Conservation (phyloP, 1,284 basidiomycete genomes). For the Taiwanofungus camphoratus region DNA sequence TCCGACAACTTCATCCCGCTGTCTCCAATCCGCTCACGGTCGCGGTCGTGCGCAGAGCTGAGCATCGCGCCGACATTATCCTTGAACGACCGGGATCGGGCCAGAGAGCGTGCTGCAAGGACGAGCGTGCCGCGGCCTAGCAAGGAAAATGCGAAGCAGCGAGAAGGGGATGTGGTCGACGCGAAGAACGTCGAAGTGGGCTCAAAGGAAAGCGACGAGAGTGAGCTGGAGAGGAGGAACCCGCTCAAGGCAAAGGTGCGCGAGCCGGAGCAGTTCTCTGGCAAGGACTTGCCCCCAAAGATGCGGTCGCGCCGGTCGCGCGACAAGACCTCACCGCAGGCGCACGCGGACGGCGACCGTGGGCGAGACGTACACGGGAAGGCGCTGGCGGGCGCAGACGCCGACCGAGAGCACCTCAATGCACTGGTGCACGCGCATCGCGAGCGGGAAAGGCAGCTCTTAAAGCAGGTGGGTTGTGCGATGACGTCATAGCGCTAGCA, state of each 20-base stretch:
- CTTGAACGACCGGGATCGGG: not conserved
- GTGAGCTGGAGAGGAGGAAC: slow-evolving; percentile 1
- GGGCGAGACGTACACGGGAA: slow-evolving; percentile 16
- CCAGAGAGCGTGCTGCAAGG: no score
- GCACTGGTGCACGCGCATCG: slow-evolving; percentile 20
- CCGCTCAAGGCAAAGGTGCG: not conserved
- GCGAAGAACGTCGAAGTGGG: not conserved
- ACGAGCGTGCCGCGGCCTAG: not conserved
- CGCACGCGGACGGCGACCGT: not conserved
- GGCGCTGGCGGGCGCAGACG: slow-evolving; percentile 11
- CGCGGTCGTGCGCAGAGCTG: not conserved
- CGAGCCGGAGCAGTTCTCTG: not conserved
- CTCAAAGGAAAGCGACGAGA: not conserved
- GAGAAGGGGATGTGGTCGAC: no score
- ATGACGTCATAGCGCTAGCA: not conserved
- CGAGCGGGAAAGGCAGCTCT: slow-evolving; percentile 15
- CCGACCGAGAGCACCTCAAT: slow-evolving; percentile 11
- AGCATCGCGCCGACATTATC: slow-evolving; percentile 1
- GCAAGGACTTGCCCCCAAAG: not conserved
- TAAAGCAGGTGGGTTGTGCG: slow-evolving; percentile 11
- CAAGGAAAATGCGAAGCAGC: not conserved
- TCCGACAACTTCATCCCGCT: slow-evolving; percentile 14
- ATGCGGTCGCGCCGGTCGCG: not conserved
- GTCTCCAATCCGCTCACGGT: not conserved
- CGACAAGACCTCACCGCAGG: slow-evolving; percentile 1